Base-by-base conservation (phyloP, 164 flowering plant species). In the Santalum album region DNA sequence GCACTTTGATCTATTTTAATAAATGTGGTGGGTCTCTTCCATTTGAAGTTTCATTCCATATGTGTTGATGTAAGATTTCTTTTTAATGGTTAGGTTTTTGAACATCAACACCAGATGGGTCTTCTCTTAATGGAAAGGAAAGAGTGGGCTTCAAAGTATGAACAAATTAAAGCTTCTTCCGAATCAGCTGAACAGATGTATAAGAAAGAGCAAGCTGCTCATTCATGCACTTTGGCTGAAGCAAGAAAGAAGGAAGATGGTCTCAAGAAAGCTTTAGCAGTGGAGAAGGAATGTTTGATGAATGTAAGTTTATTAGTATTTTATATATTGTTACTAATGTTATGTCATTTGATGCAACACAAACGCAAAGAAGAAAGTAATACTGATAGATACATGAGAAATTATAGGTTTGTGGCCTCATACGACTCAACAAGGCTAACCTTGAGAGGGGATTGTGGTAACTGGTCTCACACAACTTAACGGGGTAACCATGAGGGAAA, bases 51-150 rank as follows among this genome's bases (percentile, higher is more conserved):
- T 29, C 9, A 29, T 9, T 9, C 34, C 34, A n/a, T n/a, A n/a
- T n/a, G n/a, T 29, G 34, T 9, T 29, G 34, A 29, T 29, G 9
- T 4, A 29, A 29, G 9, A 3, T 11, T 40, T 0, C 54, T 12
- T 12, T 21, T 49, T 47, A 52, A 25, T 12, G 3, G 65, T 53
- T 62, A 92, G 99, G 50, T 87, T 2, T 79, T 69, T 69, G 96
- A 89, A 14, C 79, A 71, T 66, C 96, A 92, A 65, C 77, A 89
- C 54, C 87, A 92, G 21, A 87, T 92, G 96, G 99, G 99, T 12
- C 88, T 92, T 62, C 90, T 92, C 50, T 55, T 92, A 51, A 29
- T 92, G 78, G 99, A 92, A 74, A 85, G 54, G 51, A 85, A 87
- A 67, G 96, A 87, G 50, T 82, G 81, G 82, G 43, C 69, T 32